Evolutionary conservation across 1,284 basidiomycete genomes (phyloP).

Genomic region (Cryptococcus sp.): DNA sequence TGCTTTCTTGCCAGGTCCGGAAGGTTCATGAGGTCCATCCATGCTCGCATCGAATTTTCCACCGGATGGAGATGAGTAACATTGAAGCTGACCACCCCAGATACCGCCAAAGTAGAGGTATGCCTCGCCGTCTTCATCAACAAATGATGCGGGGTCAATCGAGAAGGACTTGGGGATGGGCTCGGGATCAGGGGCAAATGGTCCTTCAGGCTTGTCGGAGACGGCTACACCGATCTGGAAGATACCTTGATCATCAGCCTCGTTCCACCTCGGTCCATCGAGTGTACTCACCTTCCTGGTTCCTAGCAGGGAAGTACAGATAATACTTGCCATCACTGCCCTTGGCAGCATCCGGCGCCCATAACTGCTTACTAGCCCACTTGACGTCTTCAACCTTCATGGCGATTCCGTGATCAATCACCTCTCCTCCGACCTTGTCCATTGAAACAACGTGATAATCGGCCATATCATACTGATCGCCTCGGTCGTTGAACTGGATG

Average conservation of each 20-base stretch:
- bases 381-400: conserved; percentile 26
- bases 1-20: conserved; percentile 21
- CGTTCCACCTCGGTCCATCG: not conserved
- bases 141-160: conserved; percentile 37
- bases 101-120: conserved; percentile 40
- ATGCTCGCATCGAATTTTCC: conserved; percentile 17
- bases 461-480: conserved; percentile 39
- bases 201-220: conserved; percentile 27
- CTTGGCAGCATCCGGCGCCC: conserved; percentile 34
- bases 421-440: conserved; percentile 22
- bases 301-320: conserved; percentile 38
- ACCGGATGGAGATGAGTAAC: conserved; percentile 21
- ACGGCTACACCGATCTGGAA: conserved; percentile 38
- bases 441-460: conserved; percentile 40
- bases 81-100: conserved; percentile 41
- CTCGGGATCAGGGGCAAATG: conserved; percentile 30
- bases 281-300: conserved; percentile 25
- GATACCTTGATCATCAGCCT: conserved; percentile 20
- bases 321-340: conserved; percentile 31
- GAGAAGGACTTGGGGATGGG: conserved; percentile 30
- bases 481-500: conserved; percentile 34
- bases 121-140: conserved; percentile 30
- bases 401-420: conserved; percentile 36
- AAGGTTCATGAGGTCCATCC: conserved; percentile 26
- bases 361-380: conserved; percentile 37